These are phyloP conservation scores for Lasiosphaeria hispida DNA, from an alignment of 495 filamentous ascomycete species.

Conservation along the genomic window DNA sequence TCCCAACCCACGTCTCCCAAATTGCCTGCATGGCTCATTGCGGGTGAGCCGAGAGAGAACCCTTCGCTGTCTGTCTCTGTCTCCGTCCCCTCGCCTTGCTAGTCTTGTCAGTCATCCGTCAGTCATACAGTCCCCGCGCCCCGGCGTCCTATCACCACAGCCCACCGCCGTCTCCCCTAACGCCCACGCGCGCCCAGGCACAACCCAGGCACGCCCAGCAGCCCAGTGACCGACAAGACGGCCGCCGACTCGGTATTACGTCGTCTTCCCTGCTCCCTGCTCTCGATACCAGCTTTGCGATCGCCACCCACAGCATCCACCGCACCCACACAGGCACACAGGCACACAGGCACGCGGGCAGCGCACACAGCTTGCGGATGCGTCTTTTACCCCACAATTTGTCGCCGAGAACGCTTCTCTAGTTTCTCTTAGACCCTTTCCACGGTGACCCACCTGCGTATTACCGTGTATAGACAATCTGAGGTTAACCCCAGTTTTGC, in stretches of 20 bases:
- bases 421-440: slow-evolving; percentile 15
- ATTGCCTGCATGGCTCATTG: slow-evolving; percentile 31
- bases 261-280: slow-evolving; percentile 14
- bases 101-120: too few species aligned
- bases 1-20: slow-evolving; percentile 18
- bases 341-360: too few species aligned
- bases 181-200: neutral
- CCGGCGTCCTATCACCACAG: too few species aligned
- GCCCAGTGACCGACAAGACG: neutral
- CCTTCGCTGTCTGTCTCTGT: neutral
- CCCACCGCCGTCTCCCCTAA: too few species aligned
- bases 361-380: neutral
- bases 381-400: slow-evolving; percentile 30
- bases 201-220: slow-evolving; percentile 5
- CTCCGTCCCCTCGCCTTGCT: neutral
- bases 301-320: too few species aligned
- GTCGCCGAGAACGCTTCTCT: slow-evolving; percentile 29
- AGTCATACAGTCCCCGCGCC: too few species aligned
- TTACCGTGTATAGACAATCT: neutral
- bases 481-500: slow-evolving; percentile 26
- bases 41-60: slow-evolving; percentile 18
- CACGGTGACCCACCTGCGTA: slow-evolving; percentile 17
- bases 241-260: slow-evolving; percentile 10
- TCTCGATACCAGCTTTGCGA: too few species aligned
- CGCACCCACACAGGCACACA: too few species aligned